Evolutionary conservation across 1,284 basidiomycete species (phyloP).

Genomic region (Rhodofomes roseus): DNA sequence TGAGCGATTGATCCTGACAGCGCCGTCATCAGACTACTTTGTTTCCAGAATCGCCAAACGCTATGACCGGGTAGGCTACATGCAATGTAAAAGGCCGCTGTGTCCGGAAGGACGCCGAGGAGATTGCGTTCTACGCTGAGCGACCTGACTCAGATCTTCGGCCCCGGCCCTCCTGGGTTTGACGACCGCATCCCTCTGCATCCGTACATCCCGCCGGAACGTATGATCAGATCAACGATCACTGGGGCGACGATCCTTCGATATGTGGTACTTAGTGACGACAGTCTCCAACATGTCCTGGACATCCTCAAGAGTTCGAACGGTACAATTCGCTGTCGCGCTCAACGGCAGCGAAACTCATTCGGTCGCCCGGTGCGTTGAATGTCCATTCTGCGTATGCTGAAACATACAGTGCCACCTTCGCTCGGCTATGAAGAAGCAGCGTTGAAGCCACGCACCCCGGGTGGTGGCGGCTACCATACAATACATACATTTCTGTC

Average conservation of each 20-base stretch:
- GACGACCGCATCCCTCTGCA: not conserved
- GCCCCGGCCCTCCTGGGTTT: not conserved
- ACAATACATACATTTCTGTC: not conserved
- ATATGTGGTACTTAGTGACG: too few species aligned
- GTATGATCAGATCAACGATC: conserved; percentile 1
- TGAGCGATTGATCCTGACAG: not conserved
- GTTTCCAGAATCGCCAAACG: not conserved
- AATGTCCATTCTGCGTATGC: not conserved
- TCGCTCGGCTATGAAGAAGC: not conserved
- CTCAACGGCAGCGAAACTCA: not conserved
- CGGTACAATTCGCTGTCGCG: too few species aligned
- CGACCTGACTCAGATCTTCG: not conserved
- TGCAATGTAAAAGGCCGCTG: not conserved
- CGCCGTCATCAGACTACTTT: not conserved
- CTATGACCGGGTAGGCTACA: not conserved
- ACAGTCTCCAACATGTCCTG: too few species aligned
- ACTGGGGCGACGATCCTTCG: not conserved
- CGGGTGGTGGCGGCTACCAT: not conserved
- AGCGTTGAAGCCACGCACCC: not conserved
- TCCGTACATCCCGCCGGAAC: not conserved
- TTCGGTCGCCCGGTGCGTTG: not conserved
- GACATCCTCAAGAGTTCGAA: too few species aligned
- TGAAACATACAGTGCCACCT: not conserved
- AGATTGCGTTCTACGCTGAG: not conserved
- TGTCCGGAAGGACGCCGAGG: not conserved